Conservation (phyloP, 2,329 filamentous ascomycete species). For the Stachybotrys chartarum region DNA sequence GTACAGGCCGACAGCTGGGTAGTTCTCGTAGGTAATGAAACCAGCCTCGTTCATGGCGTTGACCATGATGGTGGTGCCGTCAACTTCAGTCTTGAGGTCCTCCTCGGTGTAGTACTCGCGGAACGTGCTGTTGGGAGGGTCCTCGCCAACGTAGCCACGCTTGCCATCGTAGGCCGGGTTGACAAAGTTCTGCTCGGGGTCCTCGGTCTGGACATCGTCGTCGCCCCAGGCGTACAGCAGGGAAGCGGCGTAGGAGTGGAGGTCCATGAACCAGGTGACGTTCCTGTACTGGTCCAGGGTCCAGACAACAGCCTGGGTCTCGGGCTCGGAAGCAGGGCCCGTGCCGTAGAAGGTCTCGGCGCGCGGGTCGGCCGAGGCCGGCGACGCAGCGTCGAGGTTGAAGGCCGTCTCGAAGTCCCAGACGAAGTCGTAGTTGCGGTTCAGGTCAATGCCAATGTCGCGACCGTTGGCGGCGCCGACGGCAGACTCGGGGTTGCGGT, state of each 20-base stretch:
- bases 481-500: constrained; percentile 33
- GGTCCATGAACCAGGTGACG: constrained; percentile 45
- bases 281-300: constrained; percentile 38
- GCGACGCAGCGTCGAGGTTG: constrained; percentile 27
- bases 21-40: constrained; percentile 26
- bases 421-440: constrained; percentile 44
- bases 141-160: constrained; percentile 34
- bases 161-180: constrained; percentile 40
- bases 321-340: constrained; percentile 40
- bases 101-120: constrained; percentile 27
- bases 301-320: constrained; percentile 43
- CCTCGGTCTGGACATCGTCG: constrained; percentile 36
- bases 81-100: constrained; percentile 21
- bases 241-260: constrained; percentile 40
- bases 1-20: constrained; percentile 30
- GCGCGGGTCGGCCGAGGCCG: constrained; percentile 23
- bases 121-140: constrained; percentile 20
- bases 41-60: constrained; percentile 12
- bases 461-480: constrained; percentile 12
- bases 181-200: constrained; percentile 37
- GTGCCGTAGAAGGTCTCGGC: constrained; percentile 39
- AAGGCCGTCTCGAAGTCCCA: constrained; percentile 41
- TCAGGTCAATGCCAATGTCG: constrained; percentile 36
- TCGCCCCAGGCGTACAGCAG: constrained; percentile 47
- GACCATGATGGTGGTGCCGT: constrained; percentile 21